Evolutionary conservation across 2,329 filamentous ascomycete genomes (phyloP), one percentile per base, ranked within the genome.

Genomic region (Pestalotiopsis sp.): DNA sequence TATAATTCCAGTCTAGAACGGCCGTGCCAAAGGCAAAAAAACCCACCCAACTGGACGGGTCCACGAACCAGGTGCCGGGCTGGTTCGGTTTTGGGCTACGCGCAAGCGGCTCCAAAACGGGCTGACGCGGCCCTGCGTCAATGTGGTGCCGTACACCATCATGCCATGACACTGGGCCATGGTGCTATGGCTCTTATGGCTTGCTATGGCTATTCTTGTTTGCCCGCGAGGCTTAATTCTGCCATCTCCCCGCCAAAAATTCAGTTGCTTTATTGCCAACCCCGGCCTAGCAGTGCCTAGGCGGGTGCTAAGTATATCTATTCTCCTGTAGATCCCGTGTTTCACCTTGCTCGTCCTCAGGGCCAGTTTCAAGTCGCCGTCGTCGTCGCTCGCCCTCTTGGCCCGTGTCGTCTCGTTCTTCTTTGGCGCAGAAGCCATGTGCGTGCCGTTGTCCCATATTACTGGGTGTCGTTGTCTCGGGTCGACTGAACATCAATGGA

Each of bases 81-180:
- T 62, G 59, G 36, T 62, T 36, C 9, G 31, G 31, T 36, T 36
- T 62, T 20, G 59, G 59, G 59, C 59, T 62, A 62, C 59, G 59
- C 59, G 59, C 59, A 62, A 62, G 27, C 59, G 11, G 27, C 14
- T 36, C 31, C 13, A 41, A 36, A 62, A 62, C 59, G 31, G 12
- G 45, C n/a, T 62, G 27, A 62, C 59, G 59, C 59, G 59, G 59
- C 59, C 45, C 36, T 62, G 59, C 59, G 59, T 62, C 59, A 62
- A 13, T 62, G 38, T 27, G 27, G 25, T 36, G 17, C n/a, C n/a
- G 11, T 31, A n/a, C 6, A 14, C n/a, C 14, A n/a, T 20, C 59
- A 62, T 38, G 59, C 27, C 59, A 62, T 62, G 59, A 62, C 31
- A 36, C 45, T 27, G 27, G 31, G 31, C 31, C 31, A 36, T 36